Evolutionary conservation across 441 rosid genomes (phyloP), one percentile per base, ranked within the genome.

Genomic region (Populus hybrid): DNA sequence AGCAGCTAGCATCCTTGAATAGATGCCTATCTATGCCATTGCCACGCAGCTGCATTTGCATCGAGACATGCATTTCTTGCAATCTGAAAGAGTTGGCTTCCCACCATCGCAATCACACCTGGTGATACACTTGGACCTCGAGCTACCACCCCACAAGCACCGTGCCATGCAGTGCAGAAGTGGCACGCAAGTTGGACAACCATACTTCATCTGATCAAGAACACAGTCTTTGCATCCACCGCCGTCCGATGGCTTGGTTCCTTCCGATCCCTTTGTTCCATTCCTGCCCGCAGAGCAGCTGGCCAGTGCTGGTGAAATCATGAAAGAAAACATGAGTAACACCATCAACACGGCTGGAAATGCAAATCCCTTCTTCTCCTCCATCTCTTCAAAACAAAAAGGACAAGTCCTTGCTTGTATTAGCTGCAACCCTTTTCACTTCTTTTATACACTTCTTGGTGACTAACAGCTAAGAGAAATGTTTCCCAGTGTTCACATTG

Each of bases 71-170:
- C 97, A 91, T 73, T 83, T 87, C 80, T 89, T 91, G 87, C 98
- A 93, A 11, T 86, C 88, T 1, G 88, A 59, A 46, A 95, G 86
- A 20, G 80, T 88, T 14, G 91, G 88, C 76, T 85, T 85, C 10
- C 84, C 87, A 7, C 84, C 81, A 26, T 81, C 76, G 77, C 94
- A 89, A 63, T 91, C 86, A 4, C 98, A 95, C 70, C 82, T 81
- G n/a, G 74, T 65, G 5, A 76, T 78, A 79, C 98, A 93, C 12
- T 76, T 81, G 0, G 86, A 67, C 77, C 64, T 86, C 0, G 89
- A 32, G 8, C 70, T 79, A 46, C 95, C 97, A 1, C 91, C 85
- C 98, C 97, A 93, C 83, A 91, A 84, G 82, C 98, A 94, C 84
- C 84, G 84, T 0, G 94, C 94, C 97, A 91, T 90, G 90, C 98